Conservation (phyloP, 495 filamentous ascomycete genomes). For the Patellaria atrata region DNA sequence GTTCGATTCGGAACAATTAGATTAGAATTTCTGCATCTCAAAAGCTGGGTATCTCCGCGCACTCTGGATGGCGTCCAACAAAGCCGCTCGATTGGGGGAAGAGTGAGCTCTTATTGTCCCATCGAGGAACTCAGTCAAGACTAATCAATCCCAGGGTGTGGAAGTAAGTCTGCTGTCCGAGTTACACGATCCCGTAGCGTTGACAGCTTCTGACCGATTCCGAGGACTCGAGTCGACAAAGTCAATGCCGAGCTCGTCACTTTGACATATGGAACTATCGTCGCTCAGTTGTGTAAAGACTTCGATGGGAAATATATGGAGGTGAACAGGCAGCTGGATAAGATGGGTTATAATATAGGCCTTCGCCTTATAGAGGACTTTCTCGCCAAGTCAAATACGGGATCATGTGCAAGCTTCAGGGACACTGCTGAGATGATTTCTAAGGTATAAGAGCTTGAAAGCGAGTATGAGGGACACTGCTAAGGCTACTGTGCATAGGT, state of each 20-base stretch:
- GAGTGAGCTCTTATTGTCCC: slow-evolving; percentile 50
- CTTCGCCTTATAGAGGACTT: slow-evolving; percentile 95
- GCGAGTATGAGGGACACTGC: not conserved
- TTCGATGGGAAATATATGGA: slow-evolving; percentile 84
- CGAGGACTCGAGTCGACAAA: slow-evolving; percentile 53
- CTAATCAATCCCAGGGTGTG: slow-evolving; percentile 53
- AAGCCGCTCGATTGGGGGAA: slow-evolving; percentile 88
- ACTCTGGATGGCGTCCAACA: slow-evolving; percentile 78
- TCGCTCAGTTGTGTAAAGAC: slow-evolving; percentile 91
- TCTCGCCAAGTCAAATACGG: slow-evolving; percentile 80
- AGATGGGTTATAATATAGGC: slow-evolving; percentile 98
- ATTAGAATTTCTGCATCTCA: too few relatives aligned
- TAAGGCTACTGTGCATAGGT: slow-evolving; percentile 40
- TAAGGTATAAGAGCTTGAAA: slow-evolving; percentile 49
- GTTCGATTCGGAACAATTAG: too few relatives aligned
- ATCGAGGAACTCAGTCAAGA: slow-evolving; percentile 4
- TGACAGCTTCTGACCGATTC: slow-evolving; percentile 6
- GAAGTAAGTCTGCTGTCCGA: slow-evolving; percentile 57
- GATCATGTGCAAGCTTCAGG: slow-evolving; percentile 79
- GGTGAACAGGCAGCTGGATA: slow-evolving; percentile 93
- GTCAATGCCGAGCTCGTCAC: slow-evolving; percentile 90
- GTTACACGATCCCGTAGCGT: not conserved
- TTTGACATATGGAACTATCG: slow-evolving; percentile 94
- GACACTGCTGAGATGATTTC: slow-evolving; percentile 95
- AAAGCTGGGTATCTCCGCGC: too few relatives aligned